Evolutionary conservation across 139 green algal genomes (phyloP).

Genomic region (Bryopsis sp.): DNA sequence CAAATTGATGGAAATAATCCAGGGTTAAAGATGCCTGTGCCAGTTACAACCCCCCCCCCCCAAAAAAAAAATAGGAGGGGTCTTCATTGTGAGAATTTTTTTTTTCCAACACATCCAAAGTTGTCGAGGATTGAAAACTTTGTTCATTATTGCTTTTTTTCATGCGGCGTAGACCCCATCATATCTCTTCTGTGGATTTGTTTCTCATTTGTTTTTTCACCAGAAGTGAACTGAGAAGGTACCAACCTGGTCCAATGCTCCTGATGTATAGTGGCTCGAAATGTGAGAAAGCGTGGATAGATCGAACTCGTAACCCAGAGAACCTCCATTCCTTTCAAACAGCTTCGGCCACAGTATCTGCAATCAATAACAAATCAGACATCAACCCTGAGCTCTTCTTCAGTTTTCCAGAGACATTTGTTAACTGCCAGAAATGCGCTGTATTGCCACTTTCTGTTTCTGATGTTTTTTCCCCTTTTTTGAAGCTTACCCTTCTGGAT

Average conservation of each 20-base stretch:
- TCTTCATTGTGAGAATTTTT: background rate
- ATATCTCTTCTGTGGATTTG: background rate
- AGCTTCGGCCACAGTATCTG: slow-evolving; percentile 54
- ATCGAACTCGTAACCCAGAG: slow-evolving; percentile 56
- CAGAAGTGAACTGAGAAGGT: background rate
- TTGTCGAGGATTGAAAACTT: slow-evolving; percentile 5
- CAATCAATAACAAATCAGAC: slow-evolving; percentile 3
- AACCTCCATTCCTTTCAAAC: slow-evolving; percentile 46
- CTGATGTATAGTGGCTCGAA: slow-evolving; percentile 39
- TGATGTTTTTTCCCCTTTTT: background rate
- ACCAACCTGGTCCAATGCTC: slow-evolving; percentile 30
- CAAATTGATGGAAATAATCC: no score
- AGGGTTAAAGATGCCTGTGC: background rate
- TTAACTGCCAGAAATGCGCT: background rate
- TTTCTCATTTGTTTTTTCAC: background rate
- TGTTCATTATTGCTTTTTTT: background rate
- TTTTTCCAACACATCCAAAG: background rate
- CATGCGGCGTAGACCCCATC: slow-evolving; percentile 2
- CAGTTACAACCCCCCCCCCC: no score
- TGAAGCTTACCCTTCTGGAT: slow-evolving; percentile 31
- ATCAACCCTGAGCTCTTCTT: background rate
- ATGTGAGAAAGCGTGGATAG: slow-evolving; percentile 62
- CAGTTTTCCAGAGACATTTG: background rate
- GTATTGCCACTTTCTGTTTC: background rate
- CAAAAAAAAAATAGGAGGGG: no score